Evolutionary conservation across 2,329 filamentous ascomycete species (phyloP).

Genomic region (Escovopsis sp.): DNA sequence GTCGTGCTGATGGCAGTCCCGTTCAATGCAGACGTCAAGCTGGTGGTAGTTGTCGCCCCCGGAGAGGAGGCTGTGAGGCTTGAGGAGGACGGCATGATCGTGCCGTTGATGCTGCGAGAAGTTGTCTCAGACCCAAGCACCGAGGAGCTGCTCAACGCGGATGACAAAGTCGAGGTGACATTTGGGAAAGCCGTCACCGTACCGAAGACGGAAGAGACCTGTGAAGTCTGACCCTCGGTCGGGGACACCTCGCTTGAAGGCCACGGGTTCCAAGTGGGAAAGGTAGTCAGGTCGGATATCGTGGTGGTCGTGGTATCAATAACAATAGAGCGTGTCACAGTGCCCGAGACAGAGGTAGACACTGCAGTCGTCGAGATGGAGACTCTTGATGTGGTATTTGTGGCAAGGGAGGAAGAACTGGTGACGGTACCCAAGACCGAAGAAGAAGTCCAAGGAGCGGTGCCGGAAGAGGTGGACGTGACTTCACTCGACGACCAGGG

Average conservation of each 20-base stretch:
- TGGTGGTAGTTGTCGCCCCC: background rate
- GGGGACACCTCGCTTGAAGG: background rate
- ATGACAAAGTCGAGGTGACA: background rate
- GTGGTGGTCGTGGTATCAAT: too few species aligned
- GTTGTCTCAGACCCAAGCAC: too few species aligned
- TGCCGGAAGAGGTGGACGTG: background rate
- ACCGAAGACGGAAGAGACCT: background rate
- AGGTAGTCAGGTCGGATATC: background rate
- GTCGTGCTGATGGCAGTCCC: slow-evolving; percentile 2
- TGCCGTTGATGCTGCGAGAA: too few species aligned
- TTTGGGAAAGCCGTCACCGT: too few species aligned
- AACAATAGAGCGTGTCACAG: too few species aligned
- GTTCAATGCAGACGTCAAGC: background rate
- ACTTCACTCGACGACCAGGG: background rate
- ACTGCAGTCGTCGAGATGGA: background rate
- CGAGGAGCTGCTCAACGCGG: background rate
- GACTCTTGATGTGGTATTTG: background rate
- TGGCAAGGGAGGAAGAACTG: background rate
- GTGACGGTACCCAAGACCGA: too few species aligned
- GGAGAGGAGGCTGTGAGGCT: too few species aligned
- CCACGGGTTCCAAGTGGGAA: background rate
- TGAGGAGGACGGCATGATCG: too few species aligned
- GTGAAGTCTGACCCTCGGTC: background rate
- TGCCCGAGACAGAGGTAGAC: too few species aligned
- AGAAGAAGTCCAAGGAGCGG: background rate